Evolutionary conservation across 352 stramenopile genomes (phyloP).

Genomic region (Globisporangium emineosum): DNA sequence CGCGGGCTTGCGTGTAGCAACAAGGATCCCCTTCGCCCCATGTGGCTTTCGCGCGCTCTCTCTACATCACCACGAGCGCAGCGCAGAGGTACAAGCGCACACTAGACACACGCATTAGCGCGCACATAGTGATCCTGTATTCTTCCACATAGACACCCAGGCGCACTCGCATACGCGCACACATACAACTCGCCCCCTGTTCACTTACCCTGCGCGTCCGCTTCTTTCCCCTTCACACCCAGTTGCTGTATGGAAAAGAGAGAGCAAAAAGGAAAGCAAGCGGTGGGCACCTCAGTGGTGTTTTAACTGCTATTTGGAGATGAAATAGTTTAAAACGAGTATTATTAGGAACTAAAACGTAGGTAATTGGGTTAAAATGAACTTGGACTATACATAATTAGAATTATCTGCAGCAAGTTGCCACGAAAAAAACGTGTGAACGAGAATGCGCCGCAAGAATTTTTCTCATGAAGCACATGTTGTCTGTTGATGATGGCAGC

Average conservation of each 20-base stretch:
- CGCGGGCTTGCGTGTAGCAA: neutral
- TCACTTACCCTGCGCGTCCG: neutral
- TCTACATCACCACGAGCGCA: neutral
- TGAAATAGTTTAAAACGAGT: neutral
- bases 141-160: neutral
- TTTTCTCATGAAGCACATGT: slow-evolving; percentile 1
- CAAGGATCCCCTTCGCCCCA: slow-evolving; percentile 3
- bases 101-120: neutral
- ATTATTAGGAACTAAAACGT: neutral
- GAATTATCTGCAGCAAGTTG: neutral
- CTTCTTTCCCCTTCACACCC: slow-evolving; percentile 7
- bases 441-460: neutral
- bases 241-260: slow-evolving; percentile 5
- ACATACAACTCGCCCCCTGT: neutral
- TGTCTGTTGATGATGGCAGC: neutral
- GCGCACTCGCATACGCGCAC: neutral
- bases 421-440: slow-evolving; percentile 1
- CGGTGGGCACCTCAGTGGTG: neutral
- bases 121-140: neutral
- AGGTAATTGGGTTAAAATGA: neutral
- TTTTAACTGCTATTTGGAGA: neutral
- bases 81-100: neutral
- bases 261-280: neutral
- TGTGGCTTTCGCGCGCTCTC: neutral
- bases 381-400: neutral